Evolutionary conservation across 441 rosid species (phyloP).

Genomic region (Adansonia madagascariensis): DNA sequence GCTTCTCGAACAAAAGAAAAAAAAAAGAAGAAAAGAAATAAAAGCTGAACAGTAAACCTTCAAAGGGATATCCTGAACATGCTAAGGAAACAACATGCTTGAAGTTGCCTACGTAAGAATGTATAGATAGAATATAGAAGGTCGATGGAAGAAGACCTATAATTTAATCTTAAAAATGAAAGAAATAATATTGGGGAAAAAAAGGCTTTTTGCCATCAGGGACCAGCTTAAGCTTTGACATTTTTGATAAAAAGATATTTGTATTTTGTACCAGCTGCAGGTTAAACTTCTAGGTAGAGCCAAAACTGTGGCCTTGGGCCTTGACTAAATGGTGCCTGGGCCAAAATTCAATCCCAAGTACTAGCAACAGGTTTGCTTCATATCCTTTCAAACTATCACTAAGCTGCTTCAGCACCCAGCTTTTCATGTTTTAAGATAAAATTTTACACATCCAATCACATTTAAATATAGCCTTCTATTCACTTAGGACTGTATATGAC

Average conservation of each 20-base stretch:
- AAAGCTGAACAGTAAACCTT: constrained; percentile 10
- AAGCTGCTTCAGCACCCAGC: constrained; percentile 17
- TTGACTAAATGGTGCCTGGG: neutral
- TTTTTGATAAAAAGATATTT: constrained; percentile 16
- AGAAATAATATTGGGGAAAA: neutral
- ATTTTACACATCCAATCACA: constrained; percentile 1
- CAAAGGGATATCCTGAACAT: constrained; percentile 1
- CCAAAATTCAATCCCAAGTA: neutral
- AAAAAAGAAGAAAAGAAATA: neutral
- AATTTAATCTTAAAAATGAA: constrained; percentile 14
- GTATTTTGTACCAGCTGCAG: constrained; percentile 5
- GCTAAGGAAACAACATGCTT: constrained; percentile 8
- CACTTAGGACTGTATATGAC: neutral
- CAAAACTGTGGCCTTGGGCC: neutral
- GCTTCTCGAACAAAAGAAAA: neutral
- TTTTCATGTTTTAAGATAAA: constrained; percentile 14
- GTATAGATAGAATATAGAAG: neutral
- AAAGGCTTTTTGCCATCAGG: constrained; percentile 9
- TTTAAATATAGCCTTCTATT: neutral
- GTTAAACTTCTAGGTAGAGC: constrained; percentile 6
- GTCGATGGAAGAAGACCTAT: neutral
- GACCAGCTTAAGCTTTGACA: neutral
- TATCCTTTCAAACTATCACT: constrained; percentile 2
- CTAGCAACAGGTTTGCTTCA: neutral
- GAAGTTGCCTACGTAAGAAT: constrained; percentile 5